Conservation (phyloP, 306 rosid genomes). For the Geum urbanum region DNA sequence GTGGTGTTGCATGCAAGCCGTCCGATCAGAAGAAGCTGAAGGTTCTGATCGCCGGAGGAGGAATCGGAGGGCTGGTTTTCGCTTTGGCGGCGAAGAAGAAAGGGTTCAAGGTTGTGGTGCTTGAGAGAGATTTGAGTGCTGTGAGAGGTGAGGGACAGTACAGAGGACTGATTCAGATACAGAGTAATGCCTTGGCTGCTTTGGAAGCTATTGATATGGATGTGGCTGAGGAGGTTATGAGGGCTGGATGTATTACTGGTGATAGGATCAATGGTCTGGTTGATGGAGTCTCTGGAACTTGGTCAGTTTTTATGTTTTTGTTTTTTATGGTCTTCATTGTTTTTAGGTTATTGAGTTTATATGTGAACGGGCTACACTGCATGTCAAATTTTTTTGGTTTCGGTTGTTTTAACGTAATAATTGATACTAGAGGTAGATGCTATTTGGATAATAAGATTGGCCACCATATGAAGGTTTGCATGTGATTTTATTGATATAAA, state of each 20-base stretch:
- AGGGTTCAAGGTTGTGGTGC: constrained; percentile 92
- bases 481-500: neutral
- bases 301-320: constrained; percentile 41
- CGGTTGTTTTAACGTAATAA: neutral
- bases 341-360: neutral
- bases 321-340: too few species aligned
- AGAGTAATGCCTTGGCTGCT: constrained; percentile 97
- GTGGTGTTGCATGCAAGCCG: constrained; percentile 12
- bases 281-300: constrained; percentile 87
- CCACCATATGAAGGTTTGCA: too few species aligned
- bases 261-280: constrained; percentile 92
- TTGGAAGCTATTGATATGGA: constrained; percentile 88
- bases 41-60: constrained; percentile 89
- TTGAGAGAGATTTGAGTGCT: constrained; percentile 94
- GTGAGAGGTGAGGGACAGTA: constrained; percentile 94
- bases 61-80: constrained; percentile 90
- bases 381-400: neutral
- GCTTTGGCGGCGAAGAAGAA: constrained; percentile 90
- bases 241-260: constrained; percentile 85
- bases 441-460: neutral
- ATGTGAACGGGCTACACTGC: neutral
- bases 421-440: neutral
- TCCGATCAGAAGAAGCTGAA: constrained; percentile 44
- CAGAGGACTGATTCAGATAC: constrained; percentile 97
- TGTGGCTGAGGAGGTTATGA: constrained; percentile 91